A percentile compares a stretch with the other conserved stretches of the same genome.
phyloP scores from a whole-genome alignment of 495 filamentous ascomycete genomes.

The Hypomontagnella submonticulosa region DNA sequence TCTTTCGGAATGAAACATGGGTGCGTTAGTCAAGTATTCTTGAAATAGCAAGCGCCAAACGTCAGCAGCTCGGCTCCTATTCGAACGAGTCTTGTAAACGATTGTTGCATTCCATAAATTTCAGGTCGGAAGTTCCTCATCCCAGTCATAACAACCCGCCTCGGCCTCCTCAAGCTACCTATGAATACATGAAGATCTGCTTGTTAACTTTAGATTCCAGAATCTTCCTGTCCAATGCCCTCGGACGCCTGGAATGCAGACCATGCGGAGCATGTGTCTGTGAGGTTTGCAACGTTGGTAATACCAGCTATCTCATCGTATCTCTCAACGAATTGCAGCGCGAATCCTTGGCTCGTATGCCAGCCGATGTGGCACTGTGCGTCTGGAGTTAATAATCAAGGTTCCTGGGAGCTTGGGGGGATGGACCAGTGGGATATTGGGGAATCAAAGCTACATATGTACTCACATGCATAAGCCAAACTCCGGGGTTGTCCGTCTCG shows the following conservation, averaged over 20 bases:
- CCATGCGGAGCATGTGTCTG: conserved; percentile 57
- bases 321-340: conserved; percentile 61
- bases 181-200: background rate
- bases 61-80: too few relatives aligned
- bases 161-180: background rate
- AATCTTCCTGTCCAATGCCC: conserved; percentile 54
- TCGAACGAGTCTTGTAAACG: too few relatives aligned
- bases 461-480: conserved; percentile 62
- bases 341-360: conserved; percentile 62
- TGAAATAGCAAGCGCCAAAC: too few relatives aligned
- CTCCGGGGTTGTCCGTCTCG: conserved; percentile 66
- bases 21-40: too few relatives aligned
- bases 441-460: background rate
- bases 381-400: conserved; percentile 12
- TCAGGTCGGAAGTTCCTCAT: too few relatives aligned
- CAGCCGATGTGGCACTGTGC: conserved; percentile 58
- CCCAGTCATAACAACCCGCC: too few relatives aligned
- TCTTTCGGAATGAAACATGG: too few relatives aligned
- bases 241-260: conserved; percentile 48
- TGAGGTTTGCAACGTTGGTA: conserved; percentile 48
- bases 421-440: too few relatives aligned
- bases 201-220: conserved; percentile 52
- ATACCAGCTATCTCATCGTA: conserved; percentile 52
- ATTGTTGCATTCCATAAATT: too few relatives aligned
- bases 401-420: background rate